Conservation (phyloP, 768 basidiomycete species). For the Suillus occidentalis region DNA sequence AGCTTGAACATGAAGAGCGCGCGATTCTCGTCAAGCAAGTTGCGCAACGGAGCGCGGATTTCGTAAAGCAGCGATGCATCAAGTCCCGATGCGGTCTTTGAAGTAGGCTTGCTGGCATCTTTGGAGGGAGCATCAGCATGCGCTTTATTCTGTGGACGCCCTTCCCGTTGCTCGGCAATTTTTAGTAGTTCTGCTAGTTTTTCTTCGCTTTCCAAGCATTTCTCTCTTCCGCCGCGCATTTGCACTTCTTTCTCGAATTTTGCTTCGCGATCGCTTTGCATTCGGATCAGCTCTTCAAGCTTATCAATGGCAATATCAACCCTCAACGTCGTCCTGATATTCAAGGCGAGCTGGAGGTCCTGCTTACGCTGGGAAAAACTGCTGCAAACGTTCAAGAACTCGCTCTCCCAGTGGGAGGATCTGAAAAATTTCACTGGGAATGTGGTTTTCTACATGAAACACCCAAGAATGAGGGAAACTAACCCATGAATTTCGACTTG, state of each 20-base stretch:
- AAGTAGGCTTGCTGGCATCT: neutral
- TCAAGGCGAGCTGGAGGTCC: constrained; percentile 37
- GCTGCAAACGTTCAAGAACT: constrained; percentile 34
- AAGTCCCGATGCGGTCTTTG: neutral
- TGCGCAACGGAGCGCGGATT: neutral
- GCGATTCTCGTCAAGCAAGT: neutral
- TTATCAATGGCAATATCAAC: constrained; percentile 31
- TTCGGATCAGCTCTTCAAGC: neutral
- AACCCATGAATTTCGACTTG: constrained; percentile 43
- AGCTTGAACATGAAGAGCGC: neutral
- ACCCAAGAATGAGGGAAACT: constrained; percentile 9
- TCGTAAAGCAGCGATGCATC: neutral
- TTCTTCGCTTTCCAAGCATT: constrained; percentile 19
- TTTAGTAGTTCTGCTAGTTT: neutral
- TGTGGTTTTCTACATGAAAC: constrained; percentile 5
- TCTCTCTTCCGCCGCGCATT: constrained; percentile 34
- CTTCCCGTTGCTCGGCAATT: neutral
- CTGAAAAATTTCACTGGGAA: constrained; percentile 32
- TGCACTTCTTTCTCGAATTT: constrained; percentile 17
- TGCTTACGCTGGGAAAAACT: constrained; percentile 36
- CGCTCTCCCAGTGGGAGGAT: constrained; percentile 36
- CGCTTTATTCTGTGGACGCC: neutral
- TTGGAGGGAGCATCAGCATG: neutral
- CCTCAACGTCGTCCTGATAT: constrained; percentile 37
- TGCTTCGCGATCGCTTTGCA: constrained; percentile 27